Base-by-base conservation (phyloP, 2,329 filamentous ascomycete genomes). In the Cladosporium phlei region DNA sequence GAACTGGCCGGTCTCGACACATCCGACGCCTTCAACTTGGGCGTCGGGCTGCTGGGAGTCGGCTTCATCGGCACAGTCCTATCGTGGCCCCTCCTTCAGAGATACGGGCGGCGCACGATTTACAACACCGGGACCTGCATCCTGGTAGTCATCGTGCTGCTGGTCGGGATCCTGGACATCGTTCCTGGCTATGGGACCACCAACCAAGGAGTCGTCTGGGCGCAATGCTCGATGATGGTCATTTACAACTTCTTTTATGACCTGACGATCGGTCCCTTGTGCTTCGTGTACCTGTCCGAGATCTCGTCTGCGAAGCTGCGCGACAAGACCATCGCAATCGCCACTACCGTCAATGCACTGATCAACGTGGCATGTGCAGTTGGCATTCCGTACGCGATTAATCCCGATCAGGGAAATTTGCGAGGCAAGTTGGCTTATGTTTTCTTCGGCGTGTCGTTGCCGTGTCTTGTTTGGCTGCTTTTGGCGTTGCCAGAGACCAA, bases 251-350 rank as follows among this genome's bases (percentile, higher is more conserved):
- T 55, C 20, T 29, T 51, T 22, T 55, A 54, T 46, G 52, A 54
- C 40, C 28, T 48, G 21, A 52, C 52, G 10, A 37, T 55, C 14
- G 53, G 53, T 14, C 53, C 52, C 10, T 22, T 52, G 22, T 9
- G 21, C 20, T 38, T 24, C 20, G 42, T 33, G 14, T 33, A 33
- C n/a, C 30, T 33, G 4, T 16, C 52, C 5, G 54, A 55, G 34
- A 42, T 55, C 4, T 88, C 87, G 0, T 88, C 87, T 0, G 79
- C 86, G 12, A 78, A 88, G 2, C 75, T 95, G 24, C 85, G 88
- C 60, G 88, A 91, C 69, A 95, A 95, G 73, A 94, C 89, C 0
- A 84, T 94, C 14, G 88, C 90, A 1, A 76, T 94, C 2, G 87
- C 85, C 1, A 82, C 88, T 44, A 85, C 86, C 55, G 69, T 88